Evolutionary conservation across 2,329 filamentous ascomycete species (phyloP), one percentile per base, ranked within the genome.

Genomic region (Rutstroemia sp.): DNA sequence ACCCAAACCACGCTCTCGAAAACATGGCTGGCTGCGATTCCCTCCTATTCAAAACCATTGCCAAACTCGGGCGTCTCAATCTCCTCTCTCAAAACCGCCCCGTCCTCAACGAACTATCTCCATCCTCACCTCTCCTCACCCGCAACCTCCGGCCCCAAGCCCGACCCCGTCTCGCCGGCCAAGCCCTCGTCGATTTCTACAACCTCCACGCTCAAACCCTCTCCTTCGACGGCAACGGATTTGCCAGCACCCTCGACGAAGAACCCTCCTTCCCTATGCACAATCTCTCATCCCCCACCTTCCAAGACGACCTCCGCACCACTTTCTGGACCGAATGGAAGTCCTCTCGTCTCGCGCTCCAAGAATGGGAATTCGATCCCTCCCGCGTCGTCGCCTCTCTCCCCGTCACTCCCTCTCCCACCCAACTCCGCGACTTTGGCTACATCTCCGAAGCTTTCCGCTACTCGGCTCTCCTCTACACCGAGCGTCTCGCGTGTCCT

Each of bases 381-480:
- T 70, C 75, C 6, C 73, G 78, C 8, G 71, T 83, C 10, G 72
- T 77, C 14, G 70, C 77, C 4, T 78, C 77, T 8, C 74, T 84
- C 10, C 77, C 78, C 16, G 71, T 72, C 46, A 62, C 63, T 6
- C 75, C 79, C 1, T 79, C 80, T 0, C 74, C 80, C 9, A 78
- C 78, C 7, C 87, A 94, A 69, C 73, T 88, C 1, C 78, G 83
- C 21, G 90, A 95, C 61, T 77, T 96, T 10, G 80, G 85, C 37
- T 88, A 91, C 65, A 86, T 96, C 51, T 95, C 89, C 19, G 90
- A 96, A 71, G 88, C 88, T 10, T 96, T 96, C 77, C 88, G 92
- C 18, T 91, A 94, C 70, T 86, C 91, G 0, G 92, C 91, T 0
- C 79, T 96, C 37, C 79, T 96, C 10, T 96, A 96, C 74, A 92